phyloP scores from a whole-genome alignment of 73 alveolate species.

The Paramecium biaurelia region DNA sequence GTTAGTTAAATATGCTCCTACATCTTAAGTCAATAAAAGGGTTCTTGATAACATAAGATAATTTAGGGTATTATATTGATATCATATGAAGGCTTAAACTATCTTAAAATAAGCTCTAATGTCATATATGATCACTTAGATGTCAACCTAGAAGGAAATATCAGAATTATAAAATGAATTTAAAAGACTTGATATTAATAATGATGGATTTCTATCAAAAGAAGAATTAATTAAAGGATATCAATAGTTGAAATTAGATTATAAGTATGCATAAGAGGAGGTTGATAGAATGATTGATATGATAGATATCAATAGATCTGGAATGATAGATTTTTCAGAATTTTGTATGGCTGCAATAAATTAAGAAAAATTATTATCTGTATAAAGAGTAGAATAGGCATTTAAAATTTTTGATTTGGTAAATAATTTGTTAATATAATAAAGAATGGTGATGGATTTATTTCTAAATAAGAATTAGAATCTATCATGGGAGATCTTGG shows the following conservation, averaged over 20 bases:
- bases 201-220: slow-evolving; percentile 73
- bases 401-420: slow-evolving; percentile 62
- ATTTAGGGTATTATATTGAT: background rate
- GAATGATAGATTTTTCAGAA: slow-evolving; percentile 52
- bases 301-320: slow-evolving; percentile 27
- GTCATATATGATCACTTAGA: slow-evolving; percentile 69
- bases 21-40: slow-evolving; percentile 29
- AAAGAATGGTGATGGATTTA: slow-evolving; percentile 68
- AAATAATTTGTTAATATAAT: background rate
- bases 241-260: background rate
- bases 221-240: slow-evolving; percentile 68
- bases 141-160: slow-evolving; percentile 64
- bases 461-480: slow-evolving; percentile 55
- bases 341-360: slow-evolving; percentile 63
- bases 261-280: background rate
- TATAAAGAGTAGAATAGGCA: slow-evolving; percentile 57
- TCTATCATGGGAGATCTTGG: slow-evolving; percentile 61
- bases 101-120: slow-evolving; percentile 68
- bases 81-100: slow-evolving; percentile 16
- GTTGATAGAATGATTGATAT: slow-evolving; percentile 28
- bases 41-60: slow-evolving; percentile 48
- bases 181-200: slow-evolving; percentile 63
- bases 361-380: slow-evolving; percentile 55
- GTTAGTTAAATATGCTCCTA: slow-evolving; percentile 52
- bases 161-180: slow-evolving; percentile 62